Percentiles rank a stretch among this genome's conserved stretches.
These are phyloP conservation scores for Geotrichum histeridarum DNA, from an alignment of 1,139 yeast species.

Conservation along the genomic window DNA sequence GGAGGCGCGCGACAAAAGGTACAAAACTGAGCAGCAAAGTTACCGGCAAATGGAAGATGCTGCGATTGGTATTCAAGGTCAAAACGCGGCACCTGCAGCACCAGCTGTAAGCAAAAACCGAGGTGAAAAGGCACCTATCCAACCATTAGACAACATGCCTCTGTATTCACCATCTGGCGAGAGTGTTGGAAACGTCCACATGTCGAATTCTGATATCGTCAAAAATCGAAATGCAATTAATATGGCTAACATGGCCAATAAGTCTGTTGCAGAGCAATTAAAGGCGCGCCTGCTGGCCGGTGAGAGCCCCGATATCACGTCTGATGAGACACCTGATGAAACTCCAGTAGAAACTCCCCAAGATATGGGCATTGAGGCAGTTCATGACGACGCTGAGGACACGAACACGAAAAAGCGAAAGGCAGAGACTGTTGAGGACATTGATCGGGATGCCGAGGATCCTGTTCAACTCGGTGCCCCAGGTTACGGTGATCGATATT, in stretches of 20 bases:
- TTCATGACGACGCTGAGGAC: slow-evolving; percentile 15
- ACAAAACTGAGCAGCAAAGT: slow-evolving; percentile 41
- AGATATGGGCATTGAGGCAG: slow-evolving; percentile 21
- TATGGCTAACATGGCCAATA: slow-evolving; percentile 70
- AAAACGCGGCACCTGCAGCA: slow-evolving; percentile 14
- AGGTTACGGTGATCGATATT: slow-evolving; percentile 81
- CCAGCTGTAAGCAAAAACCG: slow-evolving; percentile 29
- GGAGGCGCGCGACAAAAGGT: slow-evolving; percentile 57
- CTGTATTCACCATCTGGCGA: slow-evolving; percentile 68
- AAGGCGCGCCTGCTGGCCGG: slow-evolving; percentile 40
- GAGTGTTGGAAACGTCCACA: slow-evolving; percentile 58
- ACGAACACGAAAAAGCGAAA: slow-evolving; percentile 27
- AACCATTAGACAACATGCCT: slow-evolving; percentile 71
- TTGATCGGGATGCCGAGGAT: slow-evolving; percentile 40
- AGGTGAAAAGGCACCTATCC: slow-evolving; percentile 70
- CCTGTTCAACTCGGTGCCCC: slow-evolving; percentile 74
- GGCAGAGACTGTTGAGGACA: slow-evolving; percentile 26
- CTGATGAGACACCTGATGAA: slow-evolving; percentile 22
- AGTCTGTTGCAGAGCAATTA: slow-evolving; percentile 62
- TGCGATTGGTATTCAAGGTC: slow-evolving; percentile 5
- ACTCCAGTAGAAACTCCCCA: slow-evolving; percentile 18
- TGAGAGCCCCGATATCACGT: slow-evolving; percentile 14
- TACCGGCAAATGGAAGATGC: slow-evolving; percentile 18
- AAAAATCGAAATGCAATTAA: slow-evolving; percentile 62
- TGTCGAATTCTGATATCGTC: slow-evolving; percentile 70